Base-by-base conservation (phyloP, 1,139 yeast species). In the Zygoascus sp. region DNA sequence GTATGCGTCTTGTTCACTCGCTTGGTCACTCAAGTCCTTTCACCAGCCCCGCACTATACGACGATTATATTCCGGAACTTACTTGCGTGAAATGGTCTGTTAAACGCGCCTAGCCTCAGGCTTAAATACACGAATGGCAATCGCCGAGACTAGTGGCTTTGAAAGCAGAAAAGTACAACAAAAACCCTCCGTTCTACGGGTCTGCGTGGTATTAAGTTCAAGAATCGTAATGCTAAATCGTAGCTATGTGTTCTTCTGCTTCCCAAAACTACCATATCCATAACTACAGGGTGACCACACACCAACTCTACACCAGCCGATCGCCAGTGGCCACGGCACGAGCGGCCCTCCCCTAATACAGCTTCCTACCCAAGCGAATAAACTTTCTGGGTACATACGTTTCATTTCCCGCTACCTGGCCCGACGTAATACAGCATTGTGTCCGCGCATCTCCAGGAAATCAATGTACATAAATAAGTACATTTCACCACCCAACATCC, bases 251-350 rank as follows among this genome's bases (percentile, higher is more conserved):
- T 30, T 3, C 17, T 30, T 30, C 17, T 15, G 13, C 34, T 30
- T 30, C 34, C 34, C 17, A 30, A 13, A 30, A 30, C 34, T 30
- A 16, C 34, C 34, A 30, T 30, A 30, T 30, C 17, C 34, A 13
- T 7, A n/a, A 30, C 34, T 30, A 30, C 34, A 30, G 34, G 34
- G 34, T 30, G 34, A 30, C 34, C 13, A 13, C 34, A n/a, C n/a
- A 25, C 28, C 28, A 25, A 25, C 28, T 7, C 28, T 25, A 25
- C 28, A n/a, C 28, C 28, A 25, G 28, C 10, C n/a, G n/a, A n/a
- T n/a, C n/a, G n/a, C n/a, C n/a, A n/a, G n/a, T n/a, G n/a, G n/a
- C n/a, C n/a, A n/a, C n/a, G n/a, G n/a, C n/a, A n/a, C n/a, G n/a
- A n/a, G n/a, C n/a, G n/a, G n/a, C n/a, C n/a, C n/a, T n/a, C n/a